These are phyloP conservation scores for Coniferiporia weirii DNA, from an alignment of 1,284 basidiomycete species.

Conservation along the genomic window DNA sequence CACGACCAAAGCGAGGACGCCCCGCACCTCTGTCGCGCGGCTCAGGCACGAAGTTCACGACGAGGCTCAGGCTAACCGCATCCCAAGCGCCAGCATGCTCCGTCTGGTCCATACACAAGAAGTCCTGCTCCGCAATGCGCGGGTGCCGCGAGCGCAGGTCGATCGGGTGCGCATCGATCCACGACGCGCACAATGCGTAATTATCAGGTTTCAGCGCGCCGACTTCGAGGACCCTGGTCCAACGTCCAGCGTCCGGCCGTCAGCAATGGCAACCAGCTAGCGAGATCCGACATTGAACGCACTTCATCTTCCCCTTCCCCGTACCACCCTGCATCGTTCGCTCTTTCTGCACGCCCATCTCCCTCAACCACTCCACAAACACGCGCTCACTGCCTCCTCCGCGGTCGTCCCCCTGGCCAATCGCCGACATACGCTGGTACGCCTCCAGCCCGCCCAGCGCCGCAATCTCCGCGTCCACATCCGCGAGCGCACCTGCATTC, in stretches of 20 bases:
- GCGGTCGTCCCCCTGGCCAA: constrained; percentile 74
- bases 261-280: not conserved
- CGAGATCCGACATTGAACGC: constrained; percentile 18
- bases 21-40: constrained; percentile 64
- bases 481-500: constrained; percentile 33
- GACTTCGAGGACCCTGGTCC: constrained; percentile 71
- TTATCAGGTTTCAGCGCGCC: constrained; percentile 83
- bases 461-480: constrained; percentile 57
- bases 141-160: constrained; percentile 81
- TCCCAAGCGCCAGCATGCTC: constrained; percentile 54
- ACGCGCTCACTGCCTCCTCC: constrained; percentile 84
- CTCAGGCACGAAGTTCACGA: constrained; percentile 84
- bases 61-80: constrained; percentile 76
- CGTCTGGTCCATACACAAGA: constrained; percentile 52
- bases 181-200: constrained; percentile 56
- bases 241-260: not conserved
- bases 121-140: constrained; percentile 75
- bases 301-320: constrained; percentile 37
- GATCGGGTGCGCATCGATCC: constrained; percentile 72
- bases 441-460: constrained; percentile 67
- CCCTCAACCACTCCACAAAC: constrained; percentile 68
- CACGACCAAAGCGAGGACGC: not conserved
- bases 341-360: constrained; percentile 37
- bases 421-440: constrained; percentile 77
- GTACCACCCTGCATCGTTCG: constrained; percentile 14